Evolutionary conservation across 116 monocot genomes (phyloP).

Genomic region (Trichopus zeylanicus): DNA sequence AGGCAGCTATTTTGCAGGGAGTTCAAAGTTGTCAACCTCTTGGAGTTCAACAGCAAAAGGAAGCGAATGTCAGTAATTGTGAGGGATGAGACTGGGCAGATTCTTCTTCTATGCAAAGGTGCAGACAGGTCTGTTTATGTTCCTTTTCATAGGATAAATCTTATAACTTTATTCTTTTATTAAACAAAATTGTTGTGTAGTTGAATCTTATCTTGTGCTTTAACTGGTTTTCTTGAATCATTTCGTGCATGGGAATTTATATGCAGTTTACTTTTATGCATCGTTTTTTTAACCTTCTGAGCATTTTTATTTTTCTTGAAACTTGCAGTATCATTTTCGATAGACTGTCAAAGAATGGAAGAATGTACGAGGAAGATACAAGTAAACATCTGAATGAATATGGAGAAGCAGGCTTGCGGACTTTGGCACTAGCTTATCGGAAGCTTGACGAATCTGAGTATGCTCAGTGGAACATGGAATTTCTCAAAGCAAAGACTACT

Average conservation of each 20-base stretch:
- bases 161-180: background rate
- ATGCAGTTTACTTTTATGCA: background rate
- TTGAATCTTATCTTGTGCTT: background rate
- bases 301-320: background rate
- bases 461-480: constrained; percentile 47
- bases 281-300: background rate
- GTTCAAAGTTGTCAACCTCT: constrained; percentile 50
- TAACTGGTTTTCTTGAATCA: background rate
- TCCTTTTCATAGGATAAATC: background rate
- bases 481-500: constrained; percentile 51
- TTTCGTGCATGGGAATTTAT: background rate
- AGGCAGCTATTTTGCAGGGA: constrained; percentile 19
- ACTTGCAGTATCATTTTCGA: constrained; percentile 59
- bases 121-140: constrained; percentile 52
- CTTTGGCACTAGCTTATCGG: constrained; percentile 57
- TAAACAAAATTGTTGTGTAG: background rate
- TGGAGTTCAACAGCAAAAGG: constrained; percentile 63
- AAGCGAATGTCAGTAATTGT: constrained; percentile 70
- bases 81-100: constrained; percentile 39
- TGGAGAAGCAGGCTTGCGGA: constrained; percentile 61
- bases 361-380: constrained; percentile 41
- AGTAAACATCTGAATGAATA: constrained; percentile 59
- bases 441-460: constrained; percentile 53
- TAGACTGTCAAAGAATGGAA: constrained; percentile 61
- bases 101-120: constrained; percentile 63